Evolutionary conservation across 192 early-diverging fungal genomes (phyloP).

Genomic region (Backusella westeae): DNA sequence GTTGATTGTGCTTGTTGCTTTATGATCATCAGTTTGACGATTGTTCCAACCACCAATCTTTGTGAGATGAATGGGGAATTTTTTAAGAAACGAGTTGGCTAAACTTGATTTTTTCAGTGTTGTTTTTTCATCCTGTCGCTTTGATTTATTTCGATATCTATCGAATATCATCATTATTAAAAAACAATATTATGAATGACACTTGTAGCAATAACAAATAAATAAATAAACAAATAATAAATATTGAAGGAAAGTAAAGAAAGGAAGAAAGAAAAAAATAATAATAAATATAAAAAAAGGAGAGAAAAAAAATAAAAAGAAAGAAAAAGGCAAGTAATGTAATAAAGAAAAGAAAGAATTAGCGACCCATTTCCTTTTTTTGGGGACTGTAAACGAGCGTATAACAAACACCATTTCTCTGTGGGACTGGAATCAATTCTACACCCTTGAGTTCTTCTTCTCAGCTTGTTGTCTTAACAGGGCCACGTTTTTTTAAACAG

Average conservation of each 20-base stretch:
- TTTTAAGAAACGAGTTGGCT: conserved; percentile 1
- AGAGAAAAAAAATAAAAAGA: neutral
- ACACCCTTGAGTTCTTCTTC: neutral
- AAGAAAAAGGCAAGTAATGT: neutral
- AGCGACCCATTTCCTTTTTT: neutral
- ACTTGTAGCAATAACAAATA: neutral
- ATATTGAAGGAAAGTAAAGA: neutral
- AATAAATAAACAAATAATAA: neutral
- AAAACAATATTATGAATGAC: neutral
- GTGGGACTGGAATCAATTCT: neutral
- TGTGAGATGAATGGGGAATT: conserved; percentile 13
- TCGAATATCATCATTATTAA: conserved; percentile 8
- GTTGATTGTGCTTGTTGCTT: neutral
- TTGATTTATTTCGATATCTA: conserved; percentile 15
- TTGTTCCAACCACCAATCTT: conserved; percentile 9
- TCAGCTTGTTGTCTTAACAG: conserved; percentile 1
- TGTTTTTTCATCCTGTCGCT: conserved; percentile 8
- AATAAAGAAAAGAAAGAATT: conserved; percentile 4
- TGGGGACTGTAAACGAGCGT: conserved; percentile 1
- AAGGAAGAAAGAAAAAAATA: neutral
- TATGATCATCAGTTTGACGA: conserved; percentile 10
- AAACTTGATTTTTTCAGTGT: conserved; percentile 8
- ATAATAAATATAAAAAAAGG: neutral
- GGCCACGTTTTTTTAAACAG: conserved; percentile 1
- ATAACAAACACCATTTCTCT: neutral